A percentile compares a stretch with the other conserved stretches of the same genome.
These are phyloP conservation scores for Trichosporon coremiiforme DNA, from an alignment of 1,284 basidiomycete genomes.

Conservation along the genomic window DNA sequence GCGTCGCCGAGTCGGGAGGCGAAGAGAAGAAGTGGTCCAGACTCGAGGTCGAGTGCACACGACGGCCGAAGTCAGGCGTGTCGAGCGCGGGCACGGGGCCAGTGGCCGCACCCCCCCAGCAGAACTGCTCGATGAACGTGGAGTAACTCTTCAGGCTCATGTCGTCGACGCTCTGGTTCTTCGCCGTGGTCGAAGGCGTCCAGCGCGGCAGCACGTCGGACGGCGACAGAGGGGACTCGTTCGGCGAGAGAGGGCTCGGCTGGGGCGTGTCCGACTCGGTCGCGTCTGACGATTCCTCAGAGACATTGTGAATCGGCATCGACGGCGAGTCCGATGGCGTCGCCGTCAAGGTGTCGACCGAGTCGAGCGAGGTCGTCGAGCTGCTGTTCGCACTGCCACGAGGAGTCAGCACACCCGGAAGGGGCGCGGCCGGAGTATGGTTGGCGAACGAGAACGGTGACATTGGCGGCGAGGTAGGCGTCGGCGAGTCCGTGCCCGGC, in stretches of 20 bases:
- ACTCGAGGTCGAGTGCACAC: conserved; percentile 43
- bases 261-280: conserved; percentile 43
- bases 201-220: conserved; percentile 41
- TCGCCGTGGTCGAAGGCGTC: conserved; percentile 32
- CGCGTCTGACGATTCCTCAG: conserved; percentile 17
- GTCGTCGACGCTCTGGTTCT: conserved; percentile 35
- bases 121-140: conserved; percentile 54
- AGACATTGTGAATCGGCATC: neutral
- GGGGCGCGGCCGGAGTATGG: conserved; percentile 19
- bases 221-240: conserved; percentile 38
- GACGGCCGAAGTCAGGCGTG: conserved; percentile 29
- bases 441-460: conserved; percentile 18
- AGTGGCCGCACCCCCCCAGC: conserved; percentile 28
- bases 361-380: conserved; percentile 25
- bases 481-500: conserved; percentile 15
- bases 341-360: conserved; percentile 20
- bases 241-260: conserved; percentile 31
- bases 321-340: conserved; percentile 31
- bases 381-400: conserved; percentile 26
- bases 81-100: neutral
- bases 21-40: conserved; percentile 49
- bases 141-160: conserved; percentile 47
- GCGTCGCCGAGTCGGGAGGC: conserved; percentile 30
- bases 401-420: conserved; percentile 16
- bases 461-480: conserved; percentile 13